Evolutionary conservation across 2,329 filamentous ascomycete species (phyloP).

Genomic region (Microsporum canis): DNA sequence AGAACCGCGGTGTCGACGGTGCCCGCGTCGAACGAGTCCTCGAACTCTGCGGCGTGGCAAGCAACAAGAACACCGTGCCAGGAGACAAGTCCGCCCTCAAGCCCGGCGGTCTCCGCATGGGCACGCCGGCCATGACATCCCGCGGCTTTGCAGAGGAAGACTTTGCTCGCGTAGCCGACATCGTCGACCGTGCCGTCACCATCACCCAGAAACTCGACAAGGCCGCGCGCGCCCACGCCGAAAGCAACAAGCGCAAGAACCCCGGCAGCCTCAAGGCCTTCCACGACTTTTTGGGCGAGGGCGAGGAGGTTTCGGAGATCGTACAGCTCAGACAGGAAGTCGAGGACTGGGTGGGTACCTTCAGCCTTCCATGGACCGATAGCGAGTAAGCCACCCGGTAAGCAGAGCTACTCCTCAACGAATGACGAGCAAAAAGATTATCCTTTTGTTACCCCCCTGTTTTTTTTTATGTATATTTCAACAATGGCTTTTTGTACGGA

Average conservation of each 20-base stretch:
- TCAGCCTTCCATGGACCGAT: constrained; percentile 69
- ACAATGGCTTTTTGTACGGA: not conserved
- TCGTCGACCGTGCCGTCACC: constrained; percentile 70
- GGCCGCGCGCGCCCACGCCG: constrained; percentile 55
- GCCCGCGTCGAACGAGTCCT: constrained; percentile 84
- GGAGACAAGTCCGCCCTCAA: constrained; percentile 89
- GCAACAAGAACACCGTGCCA: constrained; percentile 98
- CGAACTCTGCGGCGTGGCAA: constrained; percentile 88
- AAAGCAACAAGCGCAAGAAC: constrained; percentile 77
- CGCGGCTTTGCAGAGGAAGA: constrained; percentile 83
- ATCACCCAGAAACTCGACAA: constrained; percentile 72
- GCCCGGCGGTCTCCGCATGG: constrained; percentile 85
- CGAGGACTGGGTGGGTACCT: constrained; percentile 71
- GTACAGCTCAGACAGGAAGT: constrained; percentile 81
- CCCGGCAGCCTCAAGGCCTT: constrained; percentile 99
- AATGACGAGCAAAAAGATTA: constrained; percentile 1
- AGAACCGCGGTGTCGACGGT: constrained; percentile 75
- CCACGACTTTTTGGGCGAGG: constrained; percentile 73
- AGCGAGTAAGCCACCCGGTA: not conserved
- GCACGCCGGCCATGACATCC: constrained; percentile 94
- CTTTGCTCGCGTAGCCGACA: constrained; percentile 74
- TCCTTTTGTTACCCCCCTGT: not conserved
- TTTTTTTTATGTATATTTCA: not conserved
- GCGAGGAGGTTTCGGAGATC: constrained; percentile 72
- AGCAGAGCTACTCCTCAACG: not conserved